A percentile compares a stretch with the other conserved stretches of the same genome.
Evolutionary conservation across 306 rosid genomes (phyloP).

Genomic region (Prunus kanzakura): DNA sequence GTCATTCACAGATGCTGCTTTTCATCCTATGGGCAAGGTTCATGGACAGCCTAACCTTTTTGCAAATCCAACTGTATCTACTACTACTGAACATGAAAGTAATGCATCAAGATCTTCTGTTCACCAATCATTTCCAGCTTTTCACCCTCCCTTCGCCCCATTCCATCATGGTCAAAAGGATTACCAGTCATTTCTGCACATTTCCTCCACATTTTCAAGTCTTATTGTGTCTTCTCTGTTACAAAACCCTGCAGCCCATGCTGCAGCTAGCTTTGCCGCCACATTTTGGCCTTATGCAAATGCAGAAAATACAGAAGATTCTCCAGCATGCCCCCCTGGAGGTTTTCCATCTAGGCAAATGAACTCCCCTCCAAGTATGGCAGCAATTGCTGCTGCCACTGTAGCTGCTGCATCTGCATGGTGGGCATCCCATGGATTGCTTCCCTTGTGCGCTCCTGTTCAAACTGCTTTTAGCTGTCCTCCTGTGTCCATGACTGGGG

Average conservation of each 20-base stretch:
- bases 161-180: slow-evolving; percentile 43
- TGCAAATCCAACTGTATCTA: slow-evolving; percentile 50
- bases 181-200: slow-evolving; percentile 58
- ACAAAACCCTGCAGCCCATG: slow-evolving; percentile 93
- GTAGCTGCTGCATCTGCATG: slow-evolving; percentile 96
- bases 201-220: slow-evolving; percentile 74
- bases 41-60: slow-evolving; percentile 41
- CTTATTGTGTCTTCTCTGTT: slow-evolving; percentile 66
- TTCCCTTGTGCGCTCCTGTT: slow-evolving; percentile 80
- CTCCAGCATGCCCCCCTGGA: slow-evolving; percentile 49
- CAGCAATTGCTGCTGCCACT: slow-evolving; percentile 81
- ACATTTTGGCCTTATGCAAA: slow-evolving; percentile 74
- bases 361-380: slow-evolving; percentile 63
- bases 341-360: slow-evolving; percentile 51
- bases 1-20: slow-evolving; percentile 47
- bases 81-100: slow-evolving; percentile 53
- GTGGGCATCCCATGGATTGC: slow-evolving; percentile 95
- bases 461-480: slow-evolving; percentile 54
- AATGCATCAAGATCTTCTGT: slow-evolving; percentile 51
- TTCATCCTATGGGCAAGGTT: slow-evolving; percentile 56
- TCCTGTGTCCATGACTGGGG: slow-evolving; percentile 46
- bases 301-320: slow-evolving; percentile 46
- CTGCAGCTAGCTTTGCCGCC: slow-evolving; percentile 84
- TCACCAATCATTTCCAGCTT: slow-evolving; percentile 63
- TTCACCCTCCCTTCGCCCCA: slow-evolving; percentile 55